These are phyloP conservation scores for Moesziomyces antarcticus DNA, from an alignment of 1,284 basidiomycete genomes.

Conservation along the genomic window DNA sequence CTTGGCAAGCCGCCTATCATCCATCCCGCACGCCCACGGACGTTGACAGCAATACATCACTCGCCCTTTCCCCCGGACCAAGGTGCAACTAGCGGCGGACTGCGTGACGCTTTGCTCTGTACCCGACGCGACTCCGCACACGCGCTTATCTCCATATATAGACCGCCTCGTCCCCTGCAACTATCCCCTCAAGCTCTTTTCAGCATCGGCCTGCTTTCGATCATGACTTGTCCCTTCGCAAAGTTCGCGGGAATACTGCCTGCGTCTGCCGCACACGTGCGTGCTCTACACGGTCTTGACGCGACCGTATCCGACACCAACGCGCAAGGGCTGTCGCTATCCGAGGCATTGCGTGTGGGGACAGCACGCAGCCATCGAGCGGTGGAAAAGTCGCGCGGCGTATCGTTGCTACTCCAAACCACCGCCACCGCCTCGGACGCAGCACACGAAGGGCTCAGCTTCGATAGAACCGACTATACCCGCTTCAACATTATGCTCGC, in stretches of 20 bases:
- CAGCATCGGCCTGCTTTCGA: neutral
- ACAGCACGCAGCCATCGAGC: constrained; percentile 36
- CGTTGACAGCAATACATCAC: too few species aligned
- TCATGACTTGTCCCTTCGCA: constrained; percentile 48
- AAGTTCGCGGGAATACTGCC: constrained; percentile 30
- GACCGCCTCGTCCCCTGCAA: too few species aligned
- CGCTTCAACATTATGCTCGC: constrained; percentile 52
- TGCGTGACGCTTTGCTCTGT: too few species aligned
- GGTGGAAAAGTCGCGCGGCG: constrained; percentile 45
- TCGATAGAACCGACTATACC: constrained; percentile 48
- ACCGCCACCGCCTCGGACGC: constrained; percentile 7
- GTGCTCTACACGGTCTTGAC: constrained; percentile 1
- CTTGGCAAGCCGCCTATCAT: too few species aligned
- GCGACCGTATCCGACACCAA: neutral
- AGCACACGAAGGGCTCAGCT: constrained; percentile 4
- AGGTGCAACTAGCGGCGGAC: too few species aligned
- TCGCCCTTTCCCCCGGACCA: too few species aligned
- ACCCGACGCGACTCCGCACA: too few species aligned
- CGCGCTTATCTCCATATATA: too few species aligned
- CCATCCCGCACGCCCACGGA: too few species aligned
- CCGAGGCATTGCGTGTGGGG: constrained; percentile 30
- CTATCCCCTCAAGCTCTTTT: neutral
- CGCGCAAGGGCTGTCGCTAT: constrained; percentile 4
- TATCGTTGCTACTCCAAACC: constrained; percentile 35
- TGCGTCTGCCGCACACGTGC: neutral